Evolutionary conservation across 371 early-diverging fungal genomes (phyloP), one percentile per base, ranked within the genome.

Genomic region (Syncephalis plumigaleata): DNA sequence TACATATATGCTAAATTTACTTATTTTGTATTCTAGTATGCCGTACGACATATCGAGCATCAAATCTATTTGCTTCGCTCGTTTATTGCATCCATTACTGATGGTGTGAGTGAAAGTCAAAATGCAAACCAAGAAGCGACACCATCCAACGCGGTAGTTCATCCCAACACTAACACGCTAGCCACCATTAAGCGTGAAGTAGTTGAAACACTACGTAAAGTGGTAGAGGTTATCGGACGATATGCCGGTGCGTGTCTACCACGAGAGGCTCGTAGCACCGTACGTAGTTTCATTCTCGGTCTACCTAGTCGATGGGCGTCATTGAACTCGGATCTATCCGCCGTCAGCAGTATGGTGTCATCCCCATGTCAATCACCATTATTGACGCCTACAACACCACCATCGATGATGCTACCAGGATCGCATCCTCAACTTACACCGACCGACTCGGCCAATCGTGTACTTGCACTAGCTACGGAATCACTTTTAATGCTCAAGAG

Each of bases 161-260:
- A 60, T 1, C 46, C 60, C 1, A 52, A 63, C 1, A 49, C 64
- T n/a, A 58, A 65, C 5, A 65, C 65, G 0, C 55, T 88, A 20
- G 66, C 70, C 0, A 49, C 61, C 3, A 77, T 87, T 48, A 81
- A 81, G 49, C 74, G 75, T 26, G 93, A 92, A 52, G 77, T 92
- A 0, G 80, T 89, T 0, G 78, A 79, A 47, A 89, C 91, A 0
- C 65, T 94, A 18, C 74, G 88, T 39, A 78, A 78, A 40, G 93
- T 90, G 1, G 86, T 94, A 5, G 85, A 81, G 21, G 79, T 92
- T 15, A 70, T 94, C 36, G 80, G 79, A 25, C 75, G 79, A 46
- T 87, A 94, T 56, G 91, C 95, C 5, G 82, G 85, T 7, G 65
- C 79, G 7, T 81, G 85, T 42, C 64, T 94, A 46, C 88, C 91